A percentile compares a stretch with the other conserved stretches of the same genome.
phyloP scores from a whole-genome alignment of 139 green algal species.

The Chlamydomonas sp. region DNA sequence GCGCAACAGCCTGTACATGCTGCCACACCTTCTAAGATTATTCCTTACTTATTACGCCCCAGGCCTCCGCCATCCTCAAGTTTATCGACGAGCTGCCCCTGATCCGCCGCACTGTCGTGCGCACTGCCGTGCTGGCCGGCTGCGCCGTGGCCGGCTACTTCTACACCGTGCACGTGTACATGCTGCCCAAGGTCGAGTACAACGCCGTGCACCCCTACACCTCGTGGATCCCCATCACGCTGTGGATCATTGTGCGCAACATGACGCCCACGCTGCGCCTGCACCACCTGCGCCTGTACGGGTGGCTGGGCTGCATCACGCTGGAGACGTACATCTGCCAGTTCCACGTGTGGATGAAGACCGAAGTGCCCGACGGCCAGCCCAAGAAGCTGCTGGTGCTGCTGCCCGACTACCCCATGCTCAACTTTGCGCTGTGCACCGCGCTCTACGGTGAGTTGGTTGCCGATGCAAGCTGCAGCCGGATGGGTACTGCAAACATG shows the following conservation, averaged over 20 bases:
- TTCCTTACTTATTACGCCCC: neutral
- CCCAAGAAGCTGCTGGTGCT: conserved; percentile 88
- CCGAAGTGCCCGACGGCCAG: conserved; percentile 84
- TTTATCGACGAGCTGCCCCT: conserved; percentile 63
- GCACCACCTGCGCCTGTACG: conserved; percentile 80
- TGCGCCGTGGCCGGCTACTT: conserved; percentile 29
- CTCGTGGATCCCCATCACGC: conserved; percentile 95
- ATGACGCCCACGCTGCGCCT: conserved; percentile 77
- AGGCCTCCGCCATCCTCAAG: conserved; percentile 50
- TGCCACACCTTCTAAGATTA: too few relatives aligned
- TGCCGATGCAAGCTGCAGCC: neutral
- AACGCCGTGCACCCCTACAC: conserved; percentile 95
- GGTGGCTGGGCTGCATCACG: conserved; percentile 97
- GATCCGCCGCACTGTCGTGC: conserved; percentile 38
- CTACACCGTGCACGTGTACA: conserved; percentile 68
- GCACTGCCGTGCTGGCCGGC: conserved; percentile 44
- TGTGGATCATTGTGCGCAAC: conserved; percentile 90
- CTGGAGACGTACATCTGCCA: conserved; percentile 94
- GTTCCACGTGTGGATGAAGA: conserved; percentile 96
- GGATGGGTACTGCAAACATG: too few relatives aligned
- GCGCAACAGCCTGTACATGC: too few relatives aligned
- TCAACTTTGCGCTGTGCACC: conserved; percentile 92
- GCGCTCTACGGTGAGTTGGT: conserved; percentile 52
- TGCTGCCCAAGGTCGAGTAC: conserved; percentile 91
- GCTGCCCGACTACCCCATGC: conserved; percentile 85